Evolutionary conservation across 2,329 filamentous ascomycete species (phyloP).

Genomic region (Neurospora sp.): DNA sequence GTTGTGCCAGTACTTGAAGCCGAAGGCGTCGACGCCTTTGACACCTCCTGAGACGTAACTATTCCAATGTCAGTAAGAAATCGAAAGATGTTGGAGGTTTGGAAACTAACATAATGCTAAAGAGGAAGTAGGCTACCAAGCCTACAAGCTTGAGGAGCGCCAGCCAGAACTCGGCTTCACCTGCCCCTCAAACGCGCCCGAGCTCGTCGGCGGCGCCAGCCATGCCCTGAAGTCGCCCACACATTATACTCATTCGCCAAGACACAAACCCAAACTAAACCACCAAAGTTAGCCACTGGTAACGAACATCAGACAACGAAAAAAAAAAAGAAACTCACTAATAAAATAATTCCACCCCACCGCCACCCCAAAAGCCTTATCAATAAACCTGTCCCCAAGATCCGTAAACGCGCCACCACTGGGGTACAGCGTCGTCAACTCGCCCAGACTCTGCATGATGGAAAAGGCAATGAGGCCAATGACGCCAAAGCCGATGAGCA

Average conservation of each 20-base stretch:
- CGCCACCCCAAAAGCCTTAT: conserved; percentile 58
- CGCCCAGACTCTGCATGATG: conserved; percentile 66
- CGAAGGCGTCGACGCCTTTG: conserved; percentile 49
- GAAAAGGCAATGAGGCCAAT: conserved; percentile 60
- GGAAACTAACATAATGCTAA: conserved; percentile 49
- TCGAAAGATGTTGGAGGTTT: not conserved
- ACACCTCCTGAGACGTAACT: conserved; percentile 59
- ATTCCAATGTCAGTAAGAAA: not conserved
- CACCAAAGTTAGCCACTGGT: not conserved
- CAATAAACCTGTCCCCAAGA: conserved; percentile 60
- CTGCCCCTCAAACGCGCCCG: conserved; percentile 57
- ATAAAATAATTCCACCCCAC: conserved; percentile 66
- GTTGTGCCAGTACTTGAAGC: conserved; percentile 62
- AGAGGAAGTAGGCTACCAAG: conserved; percentile 62
- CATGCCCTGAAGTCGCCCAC: conserved; percentile 61
- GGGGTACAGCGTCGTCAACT: conserved; percentile 64
- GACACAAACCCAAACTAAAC: conserved; percentile 46
- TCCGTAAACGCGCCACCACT: conserved; percentile 63
- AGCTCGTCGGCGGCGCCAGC: conserved; percentile 50
- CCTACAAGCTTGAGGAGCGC: conserved; percentile 62
- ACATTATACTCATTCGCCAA: conserved; percentile 65
- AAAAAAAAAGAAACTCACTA: conserved; percentile 22
- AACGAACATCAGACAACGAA: too few species aligned
- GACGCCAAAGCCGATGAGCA: conserved; percentile 64
- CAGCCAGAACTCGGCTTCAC: conserved; percentile 74